Conservation (phyloP, 192 early-diverging fungal genomes). For the Polychytrium aggregatum region DNA sequence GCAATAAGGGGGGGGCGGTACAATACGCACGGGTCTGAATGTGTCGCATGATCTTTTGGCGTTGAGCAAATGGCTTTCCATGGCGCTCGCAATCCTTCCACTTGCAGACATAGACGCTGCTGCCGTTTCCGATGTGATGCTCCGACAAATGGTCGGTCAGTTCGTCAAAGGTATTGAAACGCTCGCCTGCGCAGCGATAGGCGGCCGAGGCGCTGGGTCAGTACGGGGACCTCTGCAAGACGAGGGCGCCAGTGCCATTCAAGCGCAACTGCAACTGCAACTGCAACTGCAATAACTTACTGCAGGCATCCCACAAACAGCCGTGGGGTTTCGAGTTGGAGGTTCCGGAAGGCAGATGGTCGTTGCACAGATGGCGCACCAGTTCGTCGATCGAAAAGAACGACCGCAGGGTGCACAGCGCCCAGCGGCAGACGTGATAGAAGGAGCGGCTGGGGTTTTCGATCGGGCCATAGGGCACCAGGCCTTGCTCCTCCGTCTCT, state of each 20-base stretch:
- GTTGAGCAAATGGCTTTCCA: constrained; percentile 25
- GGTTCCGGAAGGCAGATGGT: constrained; percentile 14
- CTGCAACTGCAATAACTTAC: too few species aligned
- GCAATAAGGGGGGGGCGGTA: too few species aligned
- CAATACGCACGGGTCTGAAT: constrained; percentile 69
- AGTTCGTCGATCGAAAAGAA: constrained; percentile 26
- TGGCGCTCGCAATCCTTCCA: constrained; percentile 26
- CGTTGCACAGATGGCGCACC: constrained; percentile 20
- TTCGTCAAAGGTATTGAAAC: constrained; percentile 49
- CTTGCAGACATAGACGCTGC: constrained; percentile 24
- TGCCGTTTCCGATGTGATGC: constrained; percentile 49
- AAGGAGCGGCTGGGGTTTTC: constrained; percentile 9
- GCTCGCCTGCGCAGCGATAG: not conserved
- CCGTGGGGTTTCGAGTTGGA: constrained; percentile 27
- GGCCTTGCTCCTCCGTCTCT: too few species aligned
- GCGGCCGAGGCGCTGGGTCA: too few species aligned
- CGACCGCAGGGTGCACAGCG: constrained; percentile 8
- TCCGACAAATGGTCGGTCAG: constrained; percentile 54
- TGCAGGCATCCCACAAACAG: constrained; percentile 66
- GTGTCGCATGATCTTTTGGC: constrained; percentile 53
- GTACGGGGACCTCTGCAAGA: too few species aligned
- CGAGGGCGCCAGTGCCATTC: too few species aligned
- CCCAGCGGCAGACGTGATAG: constrained; percentile 21
- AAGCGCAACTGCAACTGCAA: too few species aligned
- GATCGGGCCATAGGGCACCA: too few species aligned